A percentile compares a stretch with the other conserved stretches of the same genome.
phyloP scores from a whole-genome alignment of 2,329 filamentous ascomycete species.

The Rhynchosporium graminicola region DNA sequence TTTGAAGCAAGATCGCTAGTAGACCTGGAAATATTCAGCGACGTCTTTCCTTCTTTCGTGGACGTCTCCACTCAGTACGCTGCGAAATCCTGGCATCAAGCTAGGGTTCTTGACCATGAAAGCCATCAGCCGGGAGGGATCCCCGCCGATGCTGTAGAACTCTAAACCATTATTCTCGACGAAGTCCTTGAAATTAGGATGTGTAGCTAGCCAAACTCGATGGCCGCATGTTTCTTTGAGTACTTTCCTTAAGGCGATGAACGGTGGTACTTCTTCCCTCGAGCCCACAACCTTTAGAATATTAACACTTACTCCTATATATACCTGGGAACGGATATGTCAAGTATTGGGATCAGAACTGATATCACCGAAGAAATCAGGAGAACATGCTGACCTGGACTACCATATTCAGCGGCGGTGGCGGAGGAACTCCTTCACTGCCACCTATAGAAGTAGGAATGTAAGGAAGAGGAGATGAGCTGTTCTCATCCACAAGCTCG shows the following conservation, averaged over 20 bases:
- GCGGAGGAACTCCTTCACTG: slow-evolving; percentile 57
- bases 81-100: slow-evolving; percentile 78
- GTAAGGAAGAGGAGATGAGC: slow-evolving; percentile 64
- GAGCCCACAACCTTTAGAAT: slow-evolving; percentile 61
- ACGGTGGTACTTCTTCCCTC: slow-evolving; percentile 74
- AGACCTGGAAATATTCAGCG: slow-evolving; percentile 76
- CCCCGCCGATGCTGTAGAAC: slow-evolving; percentile 74
- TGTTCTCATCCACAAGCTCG: slow-evolving; percentile 47
- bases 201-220: slow-evolving; percentile 72
- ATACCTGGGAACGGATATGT: too few species aligned
- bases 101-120: slow-evolving; percentile 92
- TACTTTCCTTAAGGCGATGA: slow-evolving; percentile 68
- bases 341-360: too few species aligned
- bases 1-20: slow-evolving; percentile 84
- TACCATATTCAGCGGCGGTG: slow-evolving; percentile 66
- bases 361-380: too few species aligned
- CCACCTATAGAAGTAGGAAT: slow-evolving; percentile 73
- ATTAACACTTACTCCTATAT: too few species aligned
- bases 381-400: slow-evolving; percentile 57
- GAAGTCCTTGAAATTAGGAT: slow-evolving; percentile 66
- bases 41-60: slow-evolving; percentile 75
- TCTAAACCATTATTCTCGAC: slow-evolving; percentile 71
- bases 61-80: slow-evolving; percentile 75
- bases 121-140: slow-evolving; percentile 75
- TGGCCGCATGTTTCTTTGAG: slow-evolving; percentile 67